Percentiles rank a stretch among this genome's conserved stretches.
phyloP scores from a whole-genome alignment of 108 stramenopile species.

The Schizochytrium sp. region DNA sequence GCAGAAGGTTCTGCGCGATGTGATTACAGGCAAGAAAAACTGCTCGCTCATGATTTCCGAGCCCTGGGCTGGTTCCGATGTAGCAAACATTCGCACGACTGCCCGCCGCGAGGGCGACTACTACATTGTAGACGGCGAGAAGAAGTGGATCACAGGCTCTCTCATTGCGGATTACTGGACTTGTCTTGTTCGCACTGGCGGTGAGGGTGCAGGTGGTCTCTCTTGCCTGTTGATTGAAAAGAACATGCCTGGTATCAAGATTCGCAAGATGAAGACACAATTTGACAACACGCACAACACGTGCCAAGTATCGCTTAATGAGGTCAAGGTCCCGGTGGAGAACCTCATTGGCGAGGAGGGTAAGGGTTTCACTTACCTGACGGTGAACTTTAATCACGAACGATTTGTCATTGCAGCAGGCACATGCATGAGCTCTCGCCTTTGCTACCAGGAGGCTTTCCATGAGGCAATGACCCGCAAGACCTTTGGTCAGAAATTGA shows the following conservation, averaged over 20 bases:
- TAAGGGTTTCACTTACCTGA: constrained; percentile 69
- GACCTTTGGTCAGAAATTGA: constrained; percentile 67
- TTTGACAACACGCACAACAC: constrained; percentile 71
- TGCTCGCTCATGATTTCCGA: constrained; percentile 63
- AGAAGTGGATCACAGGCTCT: constrained; percentile 73
- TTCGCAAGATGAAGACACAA: constrained; percentile 71
- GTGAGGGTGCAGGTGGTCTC: constrained; percentile 66
- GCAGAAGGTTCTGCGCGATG: constrained; percentile 53
- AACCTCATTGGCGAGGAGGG: constrained; percentile 72
- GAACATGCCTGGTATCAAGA: constrained; percentile 67
- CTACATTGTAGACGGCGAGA: constrained; percentile 75
- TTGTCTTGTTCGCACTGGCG: constrained; percentile 69
- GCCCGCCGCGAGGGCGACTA: constrained; percentile 74
- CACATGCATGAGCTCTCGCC: constrained; percentile 65
- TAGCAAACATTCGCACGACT: constrained; percentile 64
- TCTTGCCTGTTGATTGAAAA: constrained; percentile 70
- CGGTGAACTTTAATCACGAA: constrained; percentile 69
- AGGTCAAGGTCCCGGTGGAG: constrained; percentile 70
- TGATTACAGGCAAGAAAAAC: constrained; percentile 52
- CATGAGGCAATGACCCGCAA: constrained; percentile 69
- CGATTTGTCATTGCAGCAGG: constrained; percentile 68
- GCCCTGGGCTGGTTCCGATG: constrained; percentile 69
- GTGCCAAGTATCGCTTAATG: constrained; percentile 63
- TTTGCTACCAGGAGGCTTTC: constrained; percentile 63
- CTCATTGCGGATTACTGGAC: constrained; percentile 67